Evolutionary conservation across 2,329 filamentous ascomycete species (phyloP).

Genomic region (Trichophyton schoenleinii): DNA sequence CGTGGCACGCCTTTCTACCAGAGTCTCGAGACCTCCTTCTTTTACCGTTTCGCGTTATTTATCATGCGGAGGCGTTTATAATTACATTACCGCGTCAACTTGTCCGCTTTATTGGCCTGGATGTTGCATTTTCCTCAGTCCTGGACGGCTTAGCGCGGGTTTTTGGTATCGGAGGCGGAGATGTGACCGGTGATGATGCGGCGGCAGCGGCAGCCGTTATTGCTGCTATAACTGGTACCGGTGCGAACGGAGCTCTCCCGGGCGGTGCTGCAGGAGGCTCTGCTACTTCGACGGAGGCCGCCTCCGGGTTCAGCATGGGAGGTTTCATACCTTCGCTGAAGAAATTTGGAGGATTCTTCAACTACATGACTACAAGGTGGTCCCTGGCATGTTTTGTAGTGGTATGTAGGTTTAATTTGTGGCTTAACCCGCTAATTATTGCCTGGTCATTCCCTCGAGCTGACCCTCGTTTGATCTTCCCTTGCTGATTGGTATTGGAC

Average conservation of each 20-base stretch:
- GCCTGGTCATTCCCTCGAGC: background rate
- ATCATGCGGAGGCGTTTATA: conserved; percentile 13
- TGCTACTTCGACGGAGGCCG: conserved; percentile 13
- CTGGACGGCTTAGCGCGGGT: conserved; percentile 6
- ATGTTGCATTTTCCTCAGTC: conserved; percentile 6
- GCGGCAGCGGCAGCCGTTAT: conserved; percentile 5
- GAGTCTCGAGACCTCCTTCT: conserved; percentile 8
- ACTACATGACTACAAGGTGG: conserved; percentile 86
- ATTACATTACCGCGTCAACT: conserved; percentile 11
- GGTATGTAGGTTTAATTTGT: conserved; percentile 30
- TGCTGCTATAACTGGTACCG: conserved; percentile 24
- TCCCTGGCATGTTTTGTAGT: conserved; percentile 75
- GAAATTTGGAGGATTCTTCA: conserved; percentile 74
- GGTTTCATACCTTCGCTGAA: conserved; percentile 43
- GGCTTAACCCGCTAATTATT: background rate
- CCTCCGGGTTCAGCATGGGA: conserved; percentile 26
- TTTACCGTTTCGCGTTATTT: conserved; percentile 13
- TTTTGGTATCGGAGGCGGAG: conserved; percentile 1
- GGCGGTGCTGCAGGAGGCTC: conserved; percentile 20
- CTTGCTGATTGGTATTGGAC: conserved; percentile 8
- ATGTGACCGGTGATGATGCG: conserved; percentile 1
- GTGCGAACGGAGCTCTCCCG: conserved; percentile 20
- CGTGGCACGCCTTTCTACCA: background rate
- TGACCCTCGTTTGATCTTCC: background rate
- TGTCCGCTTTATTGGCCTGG: conserved; percentile 10